These are phyloP conservation scores for Graphiopsis chlorocephala DNA, from an alignment of 2,329 filamentous ascomycete genomes.

Conservation along the genomic window DNA sequence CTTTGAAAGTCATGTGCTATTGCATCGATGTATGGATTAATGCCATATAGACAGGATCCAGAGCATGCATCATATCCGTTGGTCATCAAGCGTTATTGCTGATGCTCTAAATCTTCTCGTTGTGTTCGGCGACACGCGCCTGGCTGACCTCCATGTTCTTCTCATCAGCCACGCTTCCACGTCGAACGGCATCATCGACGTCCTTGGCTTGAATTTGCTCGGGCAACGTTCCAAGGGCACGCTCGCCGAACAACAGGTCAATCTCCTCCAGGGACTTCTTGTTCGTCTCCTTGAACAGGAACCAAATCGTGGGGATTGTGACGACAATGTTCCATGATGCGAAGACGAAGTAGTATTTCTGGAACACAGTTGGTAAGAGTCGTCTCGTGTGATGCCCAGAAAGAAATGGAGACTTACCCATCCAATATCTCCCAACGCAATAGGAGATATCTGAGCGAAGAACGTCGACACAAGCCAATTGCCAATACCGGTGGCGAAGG, in stretches of 20 bases:
- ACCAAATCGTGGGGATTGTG: slow-evolving; percentile 48
- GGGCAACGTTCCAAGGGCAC: slow-evolving; percentile 48
- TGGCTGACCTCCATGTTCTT: slow-evolving; percentile 20
- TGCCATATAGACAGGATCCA: background rate
- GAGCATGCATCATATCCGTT: background rate
- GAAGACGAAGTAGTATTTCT: slow-evolving; percentile 59
- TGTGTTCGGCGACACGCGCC: slow-evolving; percentile 13
- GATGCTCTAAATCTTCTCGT: slow-evolving; percentile 10
- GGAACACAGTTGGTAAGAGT: slow-evolving; percentile 22
- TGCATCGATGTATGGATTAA: background rate
- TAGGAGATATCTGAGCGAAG: slow-evolving; percentile 58
- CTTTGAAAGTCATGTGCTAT: background rate
- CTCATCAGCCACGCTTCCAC: slow-evolving; percentile 20
- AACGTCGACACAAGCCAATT: slow-evolving; percentile 61
- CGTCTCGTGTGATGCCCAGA: background rate
- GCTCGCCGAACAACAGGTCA: slow-evolving; percentile 55
- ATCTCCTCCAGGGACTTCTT: slow-evolving; percentile 57
- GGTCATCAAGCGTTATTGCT: background rate
- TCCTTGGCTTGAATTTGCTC: slow-evolving; percentile 41
- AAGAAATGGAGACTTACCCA: slow-evolving; percentile 39
- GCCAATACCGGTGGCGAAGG: slow-evolving; percentile 57
- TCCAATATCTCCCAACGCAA: slow-evolving; percentile 46
- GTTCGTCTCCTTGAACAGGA: slow-evolving; percentile 56
- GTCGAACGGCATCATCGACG: slow-evolving; percentile 28
- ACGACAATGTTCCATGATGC: slow-evolving; percentile 49